These are phyloP conservation scores for Lactuca saligna DNA, from an alignment of 129 eudicot genomes.

Conservation along the genomic window DNA sequence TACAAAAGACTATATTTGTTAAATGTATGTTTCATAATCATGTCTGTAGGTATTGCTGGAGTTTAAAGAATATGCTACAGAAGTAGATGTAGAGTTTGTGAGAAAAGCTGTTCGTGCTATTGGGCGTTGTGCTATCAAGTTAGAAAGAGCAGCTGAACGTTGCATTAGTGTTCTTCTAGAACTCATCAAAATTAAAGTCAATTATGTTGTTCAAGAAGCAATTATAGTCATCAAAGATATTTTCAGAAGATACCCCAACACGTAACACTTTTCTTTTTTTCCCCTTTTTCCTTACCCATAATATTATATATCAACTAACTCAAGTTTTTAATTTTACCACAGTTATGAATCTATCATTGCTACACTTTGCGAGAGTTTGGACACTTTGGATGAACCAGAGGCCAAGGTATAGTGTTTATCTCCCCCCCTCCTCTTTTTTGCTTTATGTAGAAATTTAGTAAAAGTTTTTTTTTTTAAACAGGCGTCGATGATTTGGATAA, in stretches of 20 bases:
- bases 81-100: constrained; percentile 99
- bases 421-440: neutral
- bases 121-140: constrained; percentile 98
- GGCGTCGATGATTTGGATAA: constrained; percentile 99
- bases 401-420: constrained; percentile 60
- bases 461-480: constrained; percentile 27
- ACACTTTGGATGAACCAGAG: constrained; percentile 98
- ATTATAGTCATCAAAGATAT: constrained; percentile 95
- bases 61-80: constrained; percentile 98
- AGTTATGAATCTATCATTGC: constrained; percentile 98
- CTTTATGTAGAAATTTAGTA: neutral
- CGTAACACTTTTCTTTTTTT: constrained; percentile 51
- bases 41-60: constrained; percentile 77
- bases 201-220: constrained; percentile 97
- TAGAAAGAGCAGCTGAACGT: constrained; percentile 99
- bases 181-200: constrained; percentile 94
- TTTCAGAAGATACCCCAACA: constrained; percentile 97
- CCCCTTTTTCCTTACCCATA: constrained; percentile 10
- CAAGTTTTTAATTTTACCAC: constrained; percentile 28
- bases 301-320: constrained; percentile 15
- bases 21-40: no score
- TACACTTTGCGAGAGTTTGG: constrained; percentile 97
- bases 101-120: constrained; percentile 99
- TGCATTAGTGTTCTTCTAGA: constrained; percentile 97
- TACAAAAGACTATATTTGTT: neutral